Percentiles rank a stretch among this genome's conserved stretches.
These are phyloP conservation scores for Vachellia collinsii DNA, from an alignment of 306 rosid species.

Conservation along the genomic window DNA sequence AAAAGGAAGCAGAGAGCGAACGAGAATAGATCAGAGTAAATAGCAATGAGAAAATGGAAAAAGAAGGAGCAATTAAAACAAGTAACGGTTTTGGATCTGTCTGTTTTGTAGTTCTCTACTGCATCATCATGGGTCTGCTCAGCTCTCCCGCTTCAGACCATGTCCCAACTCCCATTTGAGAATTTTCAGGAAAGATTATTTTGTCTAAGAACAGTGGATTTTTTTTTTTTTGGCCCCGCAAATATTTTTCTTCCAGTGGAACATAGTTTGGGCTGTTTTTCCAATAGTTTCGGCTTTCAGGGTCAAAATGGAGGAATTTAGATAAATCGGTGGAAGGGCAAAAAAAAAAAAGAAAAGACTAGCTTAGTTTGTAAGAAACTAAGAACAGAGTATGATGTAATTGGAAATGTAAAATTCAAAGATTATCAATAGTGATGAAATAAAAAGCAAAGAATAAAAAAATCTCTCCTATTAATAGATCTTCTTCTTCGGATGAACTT, in stretches of 20 bases:
- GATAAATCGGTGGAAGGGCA: background rate
- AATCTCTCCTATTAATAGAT: too few relatives aligned
- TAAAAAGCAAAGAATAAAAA: background rate
- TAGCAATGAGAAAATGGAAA: constrained; percentile 34
- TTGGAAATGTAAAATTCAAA: background rate
- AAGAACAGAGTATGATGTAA: too few relatives aligned
- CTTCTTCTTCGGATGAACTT: too few relatives aligned
- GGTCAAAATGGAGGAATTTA: background rate
- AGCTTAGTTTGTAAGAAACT: background rate
- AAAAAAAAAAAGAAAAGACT: too few relatives aligned
- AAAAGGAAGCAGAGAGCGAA: background rate
- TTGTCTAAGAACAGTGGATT: background rate
- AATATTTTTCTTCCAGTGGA: background rate
- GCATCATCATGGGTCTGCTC: constrained; percentile 11
- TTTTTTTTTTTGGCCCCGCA: background rate
- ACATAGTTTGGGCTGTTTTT: background rate
- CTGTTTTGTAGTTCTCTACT: background rate
- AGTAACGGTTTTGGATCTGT: constrained; percentile 37
- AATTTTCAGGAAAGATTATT: background rate
- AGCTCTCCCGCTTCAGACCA: background rate
- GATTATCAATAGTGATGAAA: background rate
- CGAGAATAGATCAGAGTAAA: background rate
- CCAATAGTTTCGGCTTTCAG: background rate
- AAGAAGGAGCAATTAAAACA: constrained; percentile 20
- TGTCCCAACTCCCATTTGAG: background rate